Conservation (phyloP, 805 yeast species). For the Diddensiella transvaalensis region DNA sequence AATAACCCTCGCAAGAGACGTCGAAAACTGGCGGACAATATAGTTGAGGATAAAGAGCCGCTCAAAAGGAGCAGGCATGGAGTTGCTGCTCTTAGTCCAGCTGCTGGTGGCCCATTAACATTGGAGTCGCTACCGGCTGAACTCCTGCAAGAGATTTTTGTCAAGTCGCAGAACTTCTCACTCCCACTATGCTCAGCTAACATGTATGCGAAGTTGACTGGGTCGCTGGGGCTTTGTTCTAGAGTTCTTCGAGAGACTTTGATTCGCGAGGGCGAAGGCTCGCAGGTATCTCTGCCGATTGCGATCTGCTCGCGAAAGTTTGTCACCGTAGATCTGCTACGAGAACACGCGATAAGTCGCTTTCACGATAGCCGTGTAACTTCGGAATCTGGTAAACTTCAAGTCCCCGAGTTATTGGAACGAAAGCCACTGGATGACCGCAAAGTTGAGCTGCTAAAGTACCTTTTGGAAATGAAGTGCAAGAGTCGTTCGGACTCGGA, state of each 20-base stretch:
- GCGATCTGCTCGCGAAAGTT: slow-evolving; percentile 24
- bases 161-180: slow-evolving; percentile 36
- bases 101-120: background rate
- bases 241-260: slow-evolving; percentile 22
- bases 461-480: slow-evolving; percentile 22
- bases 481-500: slow-evolving; percentile 3
- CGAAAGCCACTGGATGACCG: slow-evolving; percentile 37
- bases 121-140: slow-evolving; percentile 43
- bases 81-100: background rate
- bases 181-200: slow-evolving; percentile 37
- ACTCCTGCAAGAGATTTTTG: slow-evolving; percentile 39
- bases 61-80: background rate
- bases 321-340: slow-evolving; percentile 27
- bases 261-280: slow-evolving; percentile 13
- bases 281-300: slow-evolving; percentile 16
- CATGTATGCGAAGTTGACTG: slow-evolving; percentile 19
- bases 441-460: slow-evolving; percentile 18
- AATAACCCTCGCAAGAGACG: slow-evolving; percentile 8
- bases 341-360: slow-evolving; percentile 51
- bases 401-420: background rate
- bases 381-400: slow-evolving; percentile 47
- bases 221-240: background rate
- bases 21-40: background rate
- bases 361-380: background rate
- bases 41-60: background rate